These are phyloP conservation scores for Brassica napus DNA, from an alignment of 345 rosid species.

Conservation along the genomic window DNA sequence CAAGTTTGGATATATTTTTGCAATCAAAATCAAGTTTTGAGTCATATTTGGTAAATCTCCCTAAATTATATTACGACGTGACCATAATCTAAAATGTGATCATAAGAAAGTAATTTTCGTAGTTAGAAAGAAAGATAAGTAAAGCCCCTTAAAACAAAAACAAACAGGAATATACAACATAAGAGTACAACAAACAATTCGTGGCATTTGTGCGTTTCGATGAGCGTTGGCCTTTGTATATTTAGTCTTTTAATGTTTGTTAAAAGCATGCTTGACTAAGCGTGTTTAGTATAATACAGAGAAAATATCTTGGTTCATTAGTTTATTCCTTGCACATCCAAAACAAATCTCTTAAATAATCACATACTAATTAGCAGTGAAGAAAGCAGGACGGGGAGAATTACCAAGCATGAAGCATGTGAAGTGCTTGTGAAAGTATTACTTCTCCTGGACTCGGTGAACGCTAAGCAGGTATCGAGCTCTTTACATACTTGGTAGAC, in stretches of 20 bases:
- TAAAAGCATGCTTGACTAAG: slow-evolving; percentile 12
- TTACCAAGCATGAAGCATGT: neutral
- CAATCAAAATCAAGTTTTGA: too few species aligned
- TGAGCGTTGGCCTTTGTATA: slow-evolving; percentile 8
- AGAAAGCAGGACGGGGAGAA: neutral
- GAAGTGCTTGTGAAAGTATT: neutral
- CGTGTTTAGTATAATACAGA: neutral
- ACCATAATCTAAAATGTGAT: too few species aligned
- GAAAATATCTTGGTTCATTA: neutral
- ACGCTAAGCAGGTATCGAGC: neutral
- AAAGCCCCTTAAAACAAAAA: neutral
- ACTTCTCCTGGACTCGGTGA: neutral
- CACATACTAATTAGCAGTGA: too few species aligned
- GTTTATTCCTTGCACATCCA: slow-evolving; percentile 1
- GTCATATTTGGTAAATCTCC: too few species aligned
- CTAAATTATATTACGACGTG: too few species aligned
- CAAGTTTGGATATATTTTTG: too few species aligned
- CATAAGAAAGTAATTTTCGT: neutral
- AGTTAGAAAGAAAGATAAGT: neutral
- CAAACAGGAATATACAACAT: neutral
- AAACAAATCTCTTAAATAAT: neutral
- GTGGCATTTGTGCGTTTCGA: slow-evolving; percentile 1
- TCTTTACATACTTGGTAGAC: neutral
- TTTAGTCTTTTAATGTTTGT: slow-evolving; percentile 14
- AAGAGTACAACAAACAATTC: neutral